These are phyloP conservation scores for Dacryopinax primogenitus DNA, from an alignment of 768 basidiomycete genomes.

Conservation along the genomic window DNA sequence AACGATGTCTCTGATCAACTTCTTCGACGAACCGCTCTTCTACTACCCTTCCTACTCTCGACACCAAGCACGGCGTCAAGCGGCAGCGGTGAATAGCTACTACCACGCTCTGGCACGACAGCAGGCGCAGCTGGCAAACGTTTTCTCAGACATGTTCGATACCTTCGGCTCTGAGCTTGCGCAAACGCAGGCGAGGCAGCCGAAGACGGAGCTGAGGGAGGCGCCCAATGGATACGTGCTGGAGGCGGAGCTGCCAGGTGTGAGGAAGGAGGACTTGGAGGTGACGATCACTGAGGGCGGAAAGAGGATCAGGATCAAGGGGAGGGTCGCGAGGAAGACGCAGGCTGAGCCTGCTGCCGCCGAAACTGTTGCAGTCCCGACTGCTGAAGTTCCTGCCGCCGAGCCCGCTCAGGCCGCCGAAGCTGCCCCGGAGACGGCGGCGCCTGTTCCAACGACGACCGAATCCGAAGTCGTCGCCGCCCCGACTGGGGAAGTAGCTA, in stretches of 20 bases:
- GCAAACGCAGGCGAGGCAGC: background rate
- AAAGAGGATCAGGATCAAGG: background rate
- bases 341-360: background rate
- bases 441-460: background rate
- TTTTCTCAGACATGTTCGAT: background rate
- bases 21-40: background rate
- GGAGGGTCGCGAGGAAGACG: background rate
- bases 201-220: background rate
- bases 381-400: background rate
- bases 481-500: background rate
- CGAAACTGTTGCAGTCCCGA: background rate
- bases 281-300: background rate
- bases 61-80: background rate
- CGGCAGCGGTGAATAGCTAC: background rate
- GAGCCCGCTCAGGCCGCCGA: background rate
- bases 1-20: constrained; percentile 5
- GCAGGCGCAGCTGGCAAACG: background rate
- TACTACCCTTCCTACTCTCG: background rate
- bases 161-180: background rate
- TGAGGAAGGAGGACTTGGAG: constrained; percentile 4
- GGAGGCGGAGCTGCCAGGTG: background rate
- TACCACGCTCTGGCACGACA: background rate
- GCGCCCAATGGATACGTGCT: background rate
- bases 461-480: background rate
- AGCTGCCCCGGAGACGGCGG: background rate